Evolutionary conservation across 2,329 filamentous ascomycete genomes (phyloP), one percentile per base, ranked within the genome.

Genomic region (Thielaviopsis punctulata): DNA sequence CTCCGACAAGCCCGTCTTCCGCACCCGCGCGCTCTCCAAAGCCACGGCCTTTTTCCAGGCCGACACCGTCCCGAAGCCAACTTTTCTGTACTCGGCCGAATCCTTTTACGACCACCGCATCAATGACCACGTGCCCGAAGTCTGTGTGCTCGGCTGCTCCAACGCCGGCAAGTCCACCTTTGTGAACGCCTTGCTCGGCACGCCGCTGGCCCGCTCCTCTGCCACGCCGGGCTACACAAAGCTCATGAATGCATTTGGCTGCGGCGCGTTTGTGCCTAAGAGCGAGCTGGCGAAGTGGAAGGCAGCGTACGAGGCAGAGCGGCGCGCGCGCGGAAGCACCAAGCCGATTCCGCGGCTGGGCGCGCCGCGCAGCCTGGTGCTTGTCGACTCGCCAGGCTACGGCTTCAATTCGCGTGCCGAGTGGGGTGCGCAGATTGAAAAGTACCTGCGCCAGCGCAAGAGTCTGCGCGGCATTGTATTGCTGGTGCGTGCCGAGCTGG

Each of bases 91-190:
- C 65, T 71, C 71, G 15, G 72, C 71, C 18, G 67, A 67, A 36
- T 59, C 62, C 45, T 70, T 76, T 56, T 67, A 70, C 51, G 61
- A 73, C 59, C 67, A 79, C 55, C 68, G 67, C 25, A 61, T 68
- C 59, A 79, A 79, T 62, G 69, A 68, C 22, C 66, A 68, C 56
- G 64, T 71, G 3, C 76, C 76, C 45, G 76, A 80, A 57, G 76
- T 94, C 49, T 83, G 86, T 62, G 75, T 94, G 45, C 78, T 93
- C 36, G 87, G 87, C 44, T 87, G 89, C 60, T 88, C 86, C 58
- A 94, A 94, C 62, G 86, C 88, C 43, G 87, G 87, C 61, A 94
- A 94, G 64, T 92, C 86, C 1, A 86, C 86, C 15, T 84, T 93
- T 58, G 81, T 94, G 66, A 94, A 94, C 62, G 83, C 84, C 18